Conservation (phyloP, 2,329 filamentous ascomycete species). For the Colletotrichum paranaense region DNA sequence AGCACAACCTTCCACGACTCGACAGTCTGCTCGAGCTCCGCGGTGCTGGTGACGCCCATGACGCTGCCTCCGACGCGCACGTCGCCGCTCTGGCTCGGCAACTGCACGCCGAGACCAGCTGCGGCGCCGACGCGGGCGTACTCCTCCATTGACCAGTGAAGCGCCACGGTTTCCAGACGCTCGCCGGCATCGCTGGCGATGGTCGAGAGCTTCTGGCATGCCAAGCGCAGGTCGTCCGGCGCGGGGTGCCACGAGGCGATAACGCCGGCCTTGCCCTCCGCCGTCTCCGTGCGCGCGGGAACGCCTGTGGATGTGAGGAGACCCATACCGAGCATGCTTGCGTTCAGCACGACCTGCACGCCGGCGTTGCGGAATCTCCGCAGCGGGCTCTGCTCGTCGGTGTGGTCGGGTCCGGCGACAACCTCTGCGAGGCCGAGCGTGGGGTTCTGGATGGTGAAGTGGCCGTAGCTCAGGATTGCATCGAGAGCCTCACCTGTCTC, state of each 20-base stretch:
- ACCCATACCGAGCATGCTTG: constrained; percentile 92
- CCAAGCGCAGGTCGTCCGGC: constrained; percentile 74
- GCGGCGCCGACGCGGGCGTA: constrained; percentile 65
- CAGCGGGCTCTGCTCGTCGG: constrained; percentile 84
- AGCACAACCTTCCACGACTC: constrained; percentile 67
- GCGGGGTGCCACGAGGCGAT: constrained; percentile 90
- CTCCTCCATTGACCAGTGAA: constrained; percentile 80
- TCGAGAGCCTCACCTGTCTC: constrained; percentile 28
- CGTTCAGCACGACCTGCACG: constrained; percentile 87
- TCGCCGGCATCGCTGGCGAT: constrained; percentile 75
- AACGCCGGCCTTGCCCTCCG: constrained; percentile 70
- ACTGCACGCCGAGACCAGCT: constrained; percentile 48
- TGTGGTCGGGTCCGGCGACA: constrained; percentile 91
- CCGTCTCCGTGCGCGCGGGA: constrained; percentile 11
- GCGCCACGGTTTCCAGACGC: constrained; percentile 83
- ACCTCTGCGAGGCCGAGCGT: constrained; percentile 77
- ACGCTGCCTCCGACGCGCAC: constrained; percentile 67
- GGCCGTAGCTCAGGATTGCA: constrained; percentile 27
- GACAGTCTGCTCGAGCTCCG: constrained; percentile 73
- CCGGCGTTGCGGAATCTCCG: constrained; percentile 74
- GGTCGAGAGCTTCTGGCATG: constrained; percentile 70
- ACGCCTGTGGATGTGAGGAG: constrained; percentile 82
- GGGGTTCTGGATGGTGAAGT: constrained; percentile 33
- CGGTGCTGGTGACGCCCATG: constrained; percentile 73
- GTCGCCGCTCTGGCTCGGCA: neutral